Base-by-base conservation (phyloP, 192 early-diverging fungal species). In the Rhizoclosmatium sp. region DNA sequence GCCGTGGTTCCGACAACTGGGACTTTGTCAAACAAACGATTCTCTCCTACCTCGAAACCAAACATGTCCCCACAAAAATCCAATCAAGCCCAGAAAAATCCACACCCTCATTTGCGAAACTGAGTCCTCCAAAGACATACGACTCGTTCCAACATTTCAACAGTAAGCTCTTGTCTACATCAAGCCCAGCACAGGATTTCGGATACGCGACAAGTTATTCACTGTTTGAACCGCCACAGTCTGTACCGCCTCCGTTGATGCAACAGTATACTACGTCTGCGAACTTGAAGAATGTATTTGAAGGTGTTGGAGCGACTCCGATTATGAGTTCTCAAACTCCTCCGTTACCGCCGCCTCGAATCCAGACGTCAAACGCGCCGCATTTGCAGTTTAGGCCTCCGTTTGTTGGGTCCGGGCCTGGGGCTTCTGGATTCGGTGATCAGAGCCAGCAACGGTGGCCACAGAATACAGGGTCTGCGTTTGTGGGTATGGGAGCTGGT, bases 141-240 rank as follows among this genome's bases (percentile, higher is more conserved):
- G 92, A 91, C 62, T 81, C 90, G 7, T 90, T 92, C 71, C 82
- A 88, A 51, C 88, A 90, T 54, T 89, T 92, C 74, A 89, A 87
- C 73, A 86, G 81, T 71, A 90, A 88, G 64, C 76, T 88, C 1
- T 45, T 91, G 21, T 85, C 86, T 54, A 82, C 81, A 54, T 23
- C 16, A 66, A 14, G 23, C 23, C 14, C 21, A 19, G 16, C 23
- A 69, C 54, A 51, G 73, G 51, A 12, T 41, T 31, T 76, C 42
- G 3, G 51, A 47, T 42, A 5, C 40, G 39, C 58, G 1, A 10
- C 19, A 7, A 74, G 21, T 42, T 66, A 65, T 48, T n/a, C 21
- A 2, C 69, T 69, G n/a, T 70, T 81, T 59, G 80, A 65, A 76
- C 81, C 59, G 40, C 47, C 48, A 14, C 19, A 16, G 65, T 39